Base-by-base conservation (phyloP, 106 monocot genomes). In the Dendrobium officinale region DNA sequence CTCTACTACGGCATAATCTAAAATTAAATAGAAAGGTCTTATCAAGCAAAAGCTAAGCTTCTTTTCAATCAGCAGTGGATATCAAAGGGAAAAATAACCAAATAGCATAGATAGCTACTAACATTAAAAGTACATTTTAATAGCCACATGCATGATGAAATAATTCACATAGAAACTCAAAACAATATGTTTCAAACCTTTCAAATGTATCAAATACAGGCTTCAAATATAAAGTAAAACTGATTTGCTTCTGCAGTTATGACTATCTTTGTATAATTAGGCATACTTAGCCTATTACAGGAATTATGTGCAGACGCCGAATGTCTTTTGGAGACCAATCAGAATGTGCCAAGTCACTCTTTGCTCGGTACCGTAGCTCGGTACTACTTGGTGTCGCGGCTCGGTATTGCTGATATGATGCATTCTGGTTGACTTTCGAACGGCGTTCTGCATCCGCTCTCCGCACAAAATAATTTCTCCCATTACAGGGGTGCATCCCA, bases 1-100 rank as follows among this genome's bases (percentile, higher is more conserved):
- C 68, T 88, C 91, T 42, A 91, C 91, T 66, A 92, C 92, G 17
- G 92, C 92, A 85, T 92, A 92, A 78, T 90, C 92, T 92, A 77
- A 13, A 87, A 19, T 81, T 64, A 13, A 42, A 81, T 58, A 80
- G 80, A 67, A 47, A 70, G 27, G 4, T 11, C 37, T 10, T 74
- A n/a, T 74, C 42, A 42, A 74, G 43, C 19, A 74, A 43, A 74
- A 41, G 42, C 5, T 42, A 43, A 74, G 33, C 42, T 70, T 27
- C 5, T 2, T 70, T 31, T 70, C 31, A 70, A 33, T 33, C 70
- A 70, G 6, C 9, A 37, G 27, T 27, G 13, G 13, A 37, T 70
- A 37, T 70, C 70, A 70, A 70, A 33, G 37, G 15, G 37, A 70
- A 70, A 31, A 70, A 13, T 1, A 70, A 70, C 33, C 0, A 70